Evolutionary conservation across 352 stramenopile genomes (phyloP), one percentile per base, ranked within the genome.

Genomic region (Phytopythium montanum): DNA sequence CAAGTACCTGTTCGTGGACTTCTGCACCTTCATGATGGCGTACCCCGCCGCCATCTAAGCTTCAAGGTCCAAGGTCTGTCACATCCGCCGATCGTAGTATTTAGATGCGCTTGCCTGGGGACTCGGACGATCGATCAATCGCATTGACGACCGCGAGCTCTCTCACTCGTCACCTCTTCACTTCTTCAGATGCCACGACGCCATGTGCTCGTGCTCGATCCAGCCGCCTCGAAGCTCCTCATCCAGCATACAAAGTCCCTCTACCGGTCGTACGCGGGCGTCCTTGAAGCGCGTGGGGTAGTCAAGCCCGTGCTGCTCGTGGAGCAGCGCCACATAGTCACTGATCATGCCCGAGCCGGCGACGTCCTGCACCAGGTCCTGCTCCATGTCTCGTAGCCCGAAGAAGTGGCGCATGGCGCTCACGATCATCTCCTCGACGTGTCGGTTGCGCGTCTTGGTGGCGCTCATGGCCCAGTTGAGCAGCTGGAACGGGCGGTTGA

Each of bases 1-100:
- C 53, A 71, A 81, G 54, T 92, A 89, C 72, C 71, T 90, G 46
- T 91, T 92, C 64, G 81, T 90, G 39, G 85, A 92, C 64, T 94
- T 90, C 59, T 90, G 79, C 61, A 81, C 77, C 56, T 94, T 94
- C 63, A 69, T 94, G 68, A 90, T 90, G 76, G 59, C 69, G 53
- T 79, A 83, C 53, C 76, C 76, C 58, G 76, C 76, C 9, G 73
- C 71, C 63, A 70, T 83, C 36, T 86, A 26, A 39, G 50, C n/a
- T n/a, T n/a, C n/a, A n/a, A n/a, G n/a, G n/a, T n/a, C n/a, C n/a
- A n/a, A n/a, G n/a, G n/a, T n/a, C n/a, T n/a, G 23, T 18, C 50
- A 8, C 9, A 28, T 13, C 50, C 33, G 31, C 23, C 21, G 44
- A 31, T 50, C n/a, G 51, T 57, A 57, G 51, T 57, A 57, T 57